Base-by-base conservation (phyloP, 2,329 filamentous ascomycete species). In the Hypocrella siamensis region DNA sequence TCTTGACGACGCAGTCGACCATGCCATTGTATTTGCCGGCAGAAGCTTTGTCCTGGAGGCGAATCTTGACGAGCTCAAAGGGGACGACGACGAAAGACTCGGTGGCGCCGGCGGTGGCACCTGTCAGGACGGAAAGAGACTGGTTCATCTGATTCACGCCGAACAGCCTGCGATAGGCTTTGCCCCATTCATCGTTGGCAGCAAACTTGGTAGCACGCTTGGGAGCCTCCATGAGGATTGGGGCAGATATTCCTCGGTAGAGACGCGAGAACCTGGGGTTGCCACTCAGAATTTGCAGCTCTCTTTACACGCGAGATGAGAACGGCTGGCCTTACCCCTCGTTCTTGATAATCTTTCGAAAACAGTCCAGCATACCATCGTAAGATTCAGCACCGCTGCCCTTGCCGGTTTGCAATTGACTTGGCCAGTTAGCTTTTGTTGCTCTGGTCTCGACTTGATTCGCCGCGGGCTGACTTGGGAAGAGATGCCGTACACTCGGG, bases 191-290 rank as follows among this genome's bases (percentile, higher is more conserved):
- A 56, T 98, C 90, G 61, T 98, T 98, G 60, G 90, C 90, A 29
- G 90, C 88, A 60, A 98, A 98, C 60, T 98, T 98, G 64, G 84
- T 96, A 27, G 88, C 88, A 61, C 85, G 75, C 73, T 93, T 93
- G 48, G 63, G 58, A 38, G 86, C 86, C 60, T 96, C 88, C 88
- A 98, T 98, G 44, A 96, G 70, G 51, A 98, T 96, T 31, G 90
- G 90, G 17, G 90, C 88, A 28, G 72, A 76, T 57, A 98, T 98
- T 51, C 90, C 90, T 44, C 90, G 84, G 66, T 98, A 98, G 38
- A 98, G 69, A 43, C 88, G 76, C 39, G 83, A 90, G 58, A 81
- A 76, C 38, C 83, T 90, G 16, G 8, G 21, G 12, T n/a, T n/a
- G n/a, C n/a, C n/a, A n/a, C n/a, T n/a, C n/a, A n/a, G n/a, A n/a